Conservation (phyloP, 495 filamentous ascomycete genomes). For the Neurospora pannonica region DNA sequence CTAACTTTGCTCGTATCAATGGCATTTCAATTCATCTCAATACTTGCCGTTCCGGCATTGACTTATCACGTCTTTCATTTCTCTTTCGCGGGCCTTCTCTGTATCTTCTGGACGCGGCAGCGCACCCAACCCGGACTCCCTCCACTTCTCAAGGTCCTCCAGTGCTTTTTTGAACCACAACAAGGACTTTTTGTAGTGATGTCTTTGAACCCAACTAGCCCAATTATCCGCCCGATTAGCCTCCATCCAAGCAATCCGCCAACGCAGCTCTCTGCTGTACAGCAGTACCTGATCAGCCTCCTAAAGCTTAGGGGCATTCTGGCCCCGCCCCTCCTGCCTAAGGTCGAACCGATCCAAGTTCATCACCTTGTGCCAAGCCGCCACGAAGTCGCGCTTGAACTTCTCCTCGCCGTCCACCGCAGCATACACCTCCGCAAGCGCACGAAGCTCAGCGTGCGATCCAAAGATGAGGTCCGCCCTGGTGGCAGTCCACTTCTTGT, state of each 20-base stretch:
- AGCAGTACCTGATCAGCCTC: not conserved
- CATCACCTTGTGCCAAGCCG: slow-evolving; percentile 63
- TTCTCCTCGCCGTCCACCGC: slow-evolving; percentile 43
- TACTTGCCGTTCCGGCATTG: not conserved
- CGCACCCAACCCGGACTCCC: not conserved
- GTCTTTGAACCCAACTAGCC: not conserved
- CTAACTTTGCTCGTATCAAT: not conserved
- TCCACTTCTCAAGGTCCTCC: not conserved
- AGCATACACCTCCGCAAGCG: slow-evolving; percentile 58
- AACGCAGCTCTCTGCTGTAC: not conserved
- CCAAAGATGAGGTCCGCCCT: slow-evolving; percentile 63
- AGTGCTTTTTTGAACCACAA: not conserved
- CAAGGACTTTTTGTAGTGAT: not conserved
- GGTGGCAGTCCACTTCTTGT: slow-evolving; percentile 57
- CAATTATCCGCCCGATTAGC: not conserved
- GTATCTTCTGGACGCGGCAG: not conserved
- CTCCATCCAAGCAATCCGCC: not conserved
- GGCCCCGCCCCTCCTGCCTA: not conserved
- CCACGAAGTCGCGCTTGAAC: slow-evolving; percentile 61
- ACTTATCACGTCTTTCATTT: not conserved
- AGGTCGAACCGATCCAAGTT: slow-evolving; percentile 60
- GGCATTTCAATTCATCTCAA: not conserved
- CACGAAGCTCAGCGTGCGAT: slow-evolving; percentile 60
- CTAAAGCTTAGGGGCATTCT: not conserved
- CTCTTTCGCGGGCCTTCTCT: not conserved